Conservation (phyloP, 176 grass and related monocot genomes). For the Urochloa ruziziensis region DNA sequence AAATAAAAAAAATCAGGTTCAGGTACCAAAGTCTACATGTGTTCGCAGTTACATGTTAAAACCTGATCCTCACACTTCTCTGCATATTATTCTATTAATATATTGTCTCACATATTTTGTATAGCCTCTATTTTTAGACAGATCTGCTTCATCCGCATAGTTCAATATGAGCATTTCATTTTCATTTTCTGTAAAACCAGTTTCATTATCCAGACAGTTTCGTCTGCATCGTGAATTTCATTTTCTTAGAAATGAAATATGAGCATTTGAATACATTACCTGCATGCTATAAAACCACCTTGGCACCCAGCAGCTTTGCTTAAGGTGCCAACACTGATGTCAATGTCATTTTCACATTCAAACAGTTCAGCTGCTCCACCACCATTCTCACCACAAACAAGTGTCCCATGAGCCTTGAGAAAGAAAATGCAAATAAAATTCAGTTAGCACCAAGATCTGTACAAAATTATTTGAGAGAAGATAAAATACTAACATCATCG, state of each 20-base stretch:
- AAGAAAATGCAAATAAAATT: conserved; percentile 14
- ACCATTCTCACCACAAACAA: conserved; percentile 89
- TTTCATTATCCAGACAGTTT: too few relatives aligned
- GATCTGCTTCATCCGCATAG: background rate
- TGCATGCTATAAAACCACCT: conserved; percentile 90
- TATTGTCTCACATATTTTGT: background rate
- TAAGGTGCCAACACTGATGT: conserved; percentile 83
- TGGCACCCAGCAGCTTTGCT: conserved; percentile 87
- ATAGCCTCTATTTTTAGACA: background rate
- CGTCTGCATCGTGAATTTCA: background rate
- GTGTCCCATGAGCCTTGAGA: conserved; percentile 83
- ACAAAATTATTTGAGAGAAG: conserved; percentile 10
- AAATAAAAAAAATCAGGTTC: background rate
- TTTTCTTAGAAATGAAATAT: background rate
- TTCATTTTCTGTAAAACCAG: too few relatives aligned
- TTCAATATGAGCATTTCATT: background rate
- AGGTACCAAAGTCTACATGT: background rate
- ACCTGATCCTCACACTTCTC: background rate
- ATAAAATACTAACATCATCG: conserved; percentile 73
- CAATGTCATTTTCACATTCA: conserved; percentile 75
- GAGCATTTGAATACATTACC: conserved; percentile 34
- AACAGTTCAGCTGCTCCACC: conserved; percentile 67
- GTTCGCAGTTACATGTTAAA: background rate
- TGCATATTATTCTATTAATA: background rate
- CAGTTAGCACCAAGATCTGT: background rate